Conservation (phyloP, 202 grass and related monocot genomes). For the Panicum virgatum region DNA sequence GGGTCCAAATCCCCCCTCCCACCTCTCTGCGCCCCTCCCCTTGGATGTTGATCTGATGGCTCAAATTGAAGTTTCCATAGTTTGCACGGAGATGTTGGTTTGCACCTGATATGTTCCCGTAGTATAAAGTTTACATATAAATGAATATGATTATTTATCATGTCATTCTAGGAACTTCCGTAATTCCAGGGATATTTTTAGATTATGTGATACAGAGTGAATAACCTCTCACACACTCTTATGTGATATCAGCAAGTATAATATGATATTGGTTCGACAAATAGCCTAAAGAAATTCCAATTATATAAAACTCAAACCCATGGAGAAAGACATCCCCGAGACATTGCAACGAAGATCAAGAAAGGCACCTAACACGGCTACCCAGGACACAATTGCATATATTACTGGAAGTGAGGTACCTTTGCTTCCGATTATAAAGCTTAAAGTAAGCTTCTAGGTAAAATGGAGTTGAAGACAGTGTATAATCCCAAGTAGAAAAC, state of each 20-base stretch:
- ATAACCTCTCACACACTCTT: not conserved
- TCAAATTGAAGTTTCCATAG: no score
- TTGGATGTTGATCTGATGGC: no score
- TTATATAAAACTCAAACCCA: not conserved
- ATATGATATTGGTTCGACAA: slow-evolving; percentile 1
- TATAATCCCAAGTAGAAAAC: slow-evolving; percentile 33
- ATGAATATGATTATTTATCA: not conserved
- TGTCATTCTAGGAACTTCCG: not conserved
- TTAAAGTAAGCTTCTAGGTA: slow-evolving; percentile 19
- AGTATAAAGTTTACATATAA: not conserved
- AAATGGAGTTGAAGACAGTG: slow-evolving; percentile 16
- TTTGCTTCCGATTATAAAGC: slow-evolving; percentile 15
- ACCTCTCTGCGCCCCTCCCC: no score
- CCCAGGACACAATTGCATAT: not conserved
- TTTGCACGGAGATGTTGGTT: no score
- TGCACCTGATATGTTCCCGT: no score
- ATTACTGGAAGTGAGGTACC: not conserved
- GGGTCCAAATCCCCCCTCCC: no score
- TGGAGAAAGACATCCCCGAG: not conserved
- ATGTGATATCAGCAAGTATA: slow-evolving; percentile 22
- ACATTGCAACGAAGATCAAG: not conserved
- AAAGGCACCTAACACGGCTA: not conserved
- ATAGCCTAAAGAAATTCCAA: not conserved
- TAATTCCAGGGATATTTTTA: not conserved
- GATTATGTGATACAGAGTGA: not conserved